phyloP scores from a whole-genome alignment of 192 early-diverging fungal species.

The Backusella westeae region DNA sequence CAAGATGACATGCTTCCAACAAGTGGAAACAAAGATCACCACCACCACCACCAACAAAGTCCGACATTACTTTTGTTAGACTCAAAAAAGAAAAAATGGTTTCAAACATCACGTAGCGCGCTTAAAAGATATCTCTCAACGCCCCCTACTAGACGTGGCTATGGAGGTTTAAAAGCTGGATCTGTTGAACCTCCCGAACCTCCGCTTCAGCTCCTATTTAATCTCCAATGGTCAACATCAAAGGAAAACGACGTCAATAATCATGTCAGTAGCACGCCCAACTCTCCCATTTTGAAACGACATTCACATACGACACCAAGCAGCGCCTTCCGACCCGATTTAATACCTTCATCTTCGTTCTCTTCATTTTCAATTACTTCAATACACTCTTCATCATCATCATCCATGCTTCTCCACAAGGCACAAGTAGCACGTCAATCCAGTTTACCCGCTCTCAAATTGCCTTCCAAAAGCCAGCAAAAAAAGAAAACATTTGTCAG shows the following conservation, averaged over 20 bases:
- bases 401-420: background rate
- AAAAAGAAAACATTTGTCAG: background rate
- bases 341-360: background rate
- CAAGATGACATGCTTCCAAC: background rate
- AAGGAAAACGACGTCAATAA: background rate
- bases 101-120: background rate
- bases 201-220: slow-evolving; percentile 13
- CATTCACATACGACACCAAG: background rate
- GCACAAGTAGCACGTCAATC: background rate
- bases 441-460: background rate
- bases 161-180: slow-evolving; percentile 11
- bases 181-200: slow-evolving; percentile 11
- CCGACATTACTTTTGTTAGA: background rate
- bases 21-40: background rate
- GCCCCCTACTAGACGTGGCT: background rate
- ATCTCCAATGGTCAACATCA: slow-evolving; percentile 6
- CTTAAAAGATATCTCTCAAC: background rate
- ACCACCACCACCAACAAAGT: background rate
- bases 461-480: background rate
- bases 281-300: background rate
- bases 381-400: background rate
- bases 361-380: background rate
- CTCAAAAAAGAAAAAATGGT: slow-evolving; percentile 3
- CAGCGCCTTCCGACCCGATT: background rate
- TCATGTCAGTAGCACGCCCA: background rate